These are phyloP conservation scores for Fraxinus americana DNA, from an alignment of 257 asterid genomes.

Conservation along the genomic window DNA sequence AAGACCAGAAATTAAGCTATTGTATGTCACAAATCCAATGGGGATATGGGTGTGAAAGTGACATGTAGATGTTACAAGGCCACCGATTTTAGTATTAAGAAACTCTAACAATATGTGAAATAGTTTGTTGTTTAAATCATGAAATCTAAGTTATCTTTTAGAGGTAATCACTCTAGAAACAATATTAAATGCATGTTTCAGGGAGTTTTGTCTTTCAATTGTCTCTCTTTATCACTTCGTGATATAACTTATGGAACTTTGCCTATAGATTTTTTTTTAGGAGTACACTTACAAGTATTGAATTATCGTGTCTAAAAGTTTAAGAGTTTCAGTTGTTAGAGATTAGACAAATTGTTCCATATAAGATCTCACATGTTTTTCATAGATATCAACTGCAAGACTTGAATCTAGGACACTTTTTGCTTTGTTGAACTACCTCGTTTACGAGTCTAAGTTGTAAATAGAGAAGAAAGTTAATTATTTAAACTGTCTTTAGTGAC, in stretches of 20 bases:
- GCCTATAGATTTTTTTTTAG: no score
- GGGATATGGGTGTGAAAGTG: constrained; percentile 48
- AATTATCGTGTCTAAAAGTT: no score
- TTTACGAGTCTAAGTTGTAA: not conserved
- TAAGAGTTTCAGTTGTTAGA: no score
- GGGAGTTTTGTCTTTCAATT: not conserved
- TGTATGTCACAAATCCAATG: constrained; percentile 30
- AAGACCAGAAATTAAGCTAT: constrained; percentile 19
- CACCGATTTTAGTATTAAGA: constrained; percentile 15
- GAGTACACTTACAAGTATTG: no score
- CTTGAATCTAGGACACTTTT: not conserved
- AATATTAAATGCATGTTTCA: not conserved
- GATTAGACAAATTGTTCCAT: not conserved
- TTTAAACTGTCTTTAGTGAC: no score
- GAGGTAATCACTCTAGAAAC: not conserved
- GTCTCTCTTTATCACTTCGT: not conserved
- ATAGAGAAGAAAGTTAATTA: not conserved
- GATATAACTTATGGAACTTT: not conserved
- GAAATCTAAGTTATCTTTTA: not conserved
- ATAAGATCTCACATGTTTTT: not conserved
- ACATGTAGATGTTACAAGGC: constrained; percentile 30
- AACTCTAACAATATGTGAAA: constrained; percentile 4
- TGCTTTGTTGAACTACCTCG: not conserved
- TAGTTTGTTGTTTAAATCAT: not conserved
- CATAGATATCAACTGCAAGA: not conserved